These are phyloP conservation scores for Fraxinus albicans DNA, from an alignment of 305 asterid species.

Conservation along the genomic window DNA sequence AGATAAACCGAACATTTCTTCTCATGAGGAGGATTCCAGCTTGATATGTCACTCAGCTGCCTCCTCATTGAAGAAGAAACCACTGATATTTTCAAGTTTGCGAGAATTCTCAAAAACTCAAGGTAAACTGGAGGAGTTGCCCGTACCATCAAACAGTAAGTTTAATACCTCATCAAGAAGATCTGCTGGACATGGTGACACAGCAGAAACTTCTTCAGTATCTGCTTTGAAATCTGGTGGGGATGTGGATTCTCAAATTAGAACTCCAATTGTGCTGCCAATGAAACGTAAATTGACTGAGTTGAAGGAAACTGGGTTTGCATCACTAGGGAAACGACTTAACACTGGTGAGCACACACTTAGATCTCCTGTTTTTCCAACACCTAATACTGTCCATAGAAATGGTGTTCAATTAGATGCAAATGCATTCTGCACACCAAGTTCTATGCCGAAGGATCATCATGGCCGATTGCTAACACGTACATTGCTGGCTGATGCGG, in stretches of 20 bases:
- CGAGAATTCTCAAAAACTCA: conserved; percentile 41
- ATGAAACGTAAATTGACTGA: conserved; percentile 82
- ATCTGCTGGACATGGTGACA: conserved; percentile 35
- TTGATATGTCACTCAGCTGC: conserved; percentile 47
- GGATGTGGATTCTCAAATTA: conserved; percentile 47
- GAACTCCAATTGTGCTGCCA: conserved; percentile 81
- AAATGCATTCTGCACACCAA: conserved; percentile 46
- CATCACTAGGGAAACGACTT: conserved; percentile 60
- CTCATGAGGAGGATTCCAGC: conserved; percentile 43
- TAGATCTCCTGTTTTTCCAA: conserved; percentile 55
- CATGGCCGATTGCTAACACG: conserved; percentile 39
- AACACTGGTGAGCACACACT: conserved; percentile 62
- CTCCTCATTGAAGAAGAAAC: conserved; percentile 60
- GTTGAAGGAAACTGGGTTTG: conserved; percentile 49
- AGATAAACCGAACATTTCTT: conserved; percentile 47
- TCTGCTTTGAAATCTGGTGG: conserved; percentile 48
- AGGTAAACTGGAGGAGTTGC: conserved; percentile 47
- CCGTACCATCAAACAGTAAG: conserved; percentile 44
- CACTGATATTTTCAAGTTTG: conserved; percentile 35
- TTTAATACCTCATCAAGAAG: conserved; percentile 36
- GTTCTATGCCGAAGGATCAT: conserved; percentile 49
- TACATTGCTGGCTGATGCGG: conserved; percentile 43
- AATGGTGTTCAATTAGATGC: conserved; percentile 42
- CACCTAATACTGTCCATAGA: conserved; percentile 54
- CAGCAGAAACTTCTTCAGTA: conserved; percentile 50